Base-by-base conservation (phyloP, 2,329 filamentous ascomycete species). In the Eurotiales sp. region DNA sequence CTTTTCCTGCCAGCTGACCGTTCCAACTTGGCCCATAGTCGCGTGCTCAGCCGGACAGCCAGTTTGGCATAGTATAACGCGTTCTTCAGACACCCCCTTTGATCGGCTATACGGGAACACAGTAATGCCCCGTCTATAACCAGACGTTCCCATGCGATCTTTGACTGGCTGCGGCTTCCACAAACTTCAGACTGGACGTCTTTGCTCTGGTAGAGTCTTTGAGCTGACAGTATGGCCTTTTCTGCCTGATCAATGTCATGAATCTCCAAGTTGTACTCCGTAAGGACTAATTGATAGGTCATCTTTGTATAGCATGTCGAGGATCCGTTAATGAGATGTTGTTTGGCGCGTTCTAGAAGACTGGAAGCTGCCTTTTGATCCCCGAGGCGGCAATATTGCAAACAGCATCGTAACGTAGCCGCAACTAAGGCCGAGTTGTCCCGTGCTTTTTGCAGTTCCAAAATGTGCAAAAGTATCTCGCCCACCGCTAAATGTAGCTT, bases 211-310 rank as follows among this genome's bases (percentile, higher is more conserved):
- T 70, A 66, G 15, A 70, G 32, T 36, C 50, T 12, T 40, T 59
- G 64, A 8, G 63, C 65, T 11, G 55, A 55, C 19, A 56, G 61
- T 54, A 65, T 63, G 58, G 56, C 70, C 63, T 55, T 65, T 54
- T 56, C 70, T 58, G 76, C 86, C 68, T 86, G 83, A 8, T 84
- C 77, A 14, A 81, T 71, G 45, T 84, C 82, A 8, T 86, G 86
- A 11, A 85, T 79, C 1, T 81, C 80, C 15, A 91, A 73, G 23
- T 85, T 76, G 64, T 90, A 90, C 64, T 95, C 88, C 0, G 87
- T 84, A 55, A 85, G 83, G 0, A 84, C 82, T 6, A 96, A 71
- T 57, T 90, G 80, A 65, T 86, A 86, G 29, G 76, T 73, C 12
- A 86, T 58, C 23, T 66, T 69, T 12, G 76, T 72, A 45, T 78